A percentile compares a stretch with the other conserved stretches of the same genome.
Evolutionary conservation across 2,329 filamentous ascomycete genomes (phyloP).

Genomic region (Ilyonectria destructans): DNA sequence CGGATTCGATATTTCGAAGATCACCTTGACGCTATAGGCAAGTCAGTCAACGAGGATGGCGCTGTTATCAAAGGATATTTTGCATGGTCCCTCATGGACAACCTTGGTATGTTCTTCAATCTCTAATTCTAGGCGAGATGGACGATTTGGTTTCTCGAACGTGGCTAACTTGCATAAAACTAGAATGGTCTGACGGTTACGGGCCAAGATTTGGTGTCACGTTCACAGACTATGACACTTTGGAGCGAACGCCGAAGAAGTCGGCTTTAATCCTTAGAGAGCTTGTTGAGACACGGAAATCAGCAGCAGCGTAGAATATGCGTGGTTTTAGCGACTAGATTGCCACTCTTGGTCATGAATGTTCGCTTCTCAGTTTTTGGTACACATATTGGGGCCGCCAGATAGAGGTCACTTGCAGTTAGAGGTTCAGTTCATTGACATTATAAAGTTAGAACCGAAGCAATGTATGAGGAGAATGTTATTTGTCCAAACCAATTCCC

Average conservation of each 20-base stretch:
- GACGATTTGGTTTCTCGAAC: not conserved
- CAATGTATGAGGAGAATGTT: not conserved
- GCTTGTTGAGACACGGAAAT: slow-evolving; percentile 13
- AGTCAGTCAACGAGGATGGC: slow-evolving; percentile 32
- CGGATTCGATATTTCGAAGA: slow-evolving; percentile 57
- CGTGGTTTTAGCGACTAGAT: accelerated
- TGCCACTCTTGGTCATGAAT: not conserved
- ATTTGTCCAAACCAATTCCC: not conserved
- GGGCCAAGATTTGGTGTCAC: slow-evolving; percentile 38
- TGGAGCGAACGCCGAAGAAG: slow-evolving; percentile 38
- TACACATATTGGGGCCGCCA: not conserved
- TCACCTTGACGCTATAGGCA: slow-evolving; percentile 57
- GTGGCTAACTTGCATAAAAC: not conserved
- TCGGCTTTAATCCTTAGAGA: slow-evolving; percentile 27
- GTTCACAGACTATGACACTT: slow-evolving; percentile 34
- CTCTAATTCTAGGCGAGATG: not conserved
- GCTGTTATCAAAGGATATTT: slow-evolving; percentile 33
- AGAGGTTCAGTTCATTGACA: not conserved
- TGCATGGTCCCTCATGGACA: slow-evolving; percentile 42
- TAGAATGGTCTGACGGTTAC: slow-evolving; percentile 38
- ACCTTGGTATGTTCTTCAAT: slow-evolving; percentile 40
- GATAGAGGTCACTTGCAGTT: not conserved
- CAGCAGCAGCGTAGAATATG: not conserved
- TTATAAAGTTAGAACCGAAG: not conserved
- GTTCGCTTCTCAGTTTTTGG: not conserved